These are phyloP conservation scores for Physocladia obscura DNA, from an alignment of 192 early-diverging fungal genomes.

Conservation along the genomic window DNA sequence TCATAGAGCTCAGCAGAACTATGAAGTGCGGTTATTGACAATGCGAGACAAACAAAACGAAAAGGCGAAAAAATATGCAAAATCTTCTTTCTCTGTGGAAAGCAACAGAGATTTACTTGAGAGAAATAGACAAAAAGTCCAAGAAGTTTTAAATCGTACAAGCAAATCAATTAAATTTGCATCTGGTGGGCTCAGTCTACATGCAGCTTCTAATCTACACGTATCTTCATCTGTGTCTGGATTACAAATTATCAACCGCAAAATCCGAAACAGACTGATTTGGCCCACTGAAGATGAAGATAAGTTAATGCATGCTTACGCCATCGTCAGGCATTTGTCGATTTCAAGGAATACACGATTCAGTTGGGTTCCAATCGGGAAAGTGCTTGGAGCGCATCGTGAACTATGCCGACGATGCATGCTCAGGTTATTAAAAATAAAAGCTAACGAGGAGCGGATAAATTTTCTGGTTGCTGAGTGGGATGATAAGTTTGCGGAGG, in stretches of 20 bases:
- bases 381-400: not conserved
- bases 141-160: not conserved
- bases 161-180: not conserved
- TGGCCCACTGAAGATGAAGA: constrained; percentile 36
- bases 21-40: constrained; percentile 14
- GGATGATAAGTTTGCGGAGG: constrained; percentile 17
- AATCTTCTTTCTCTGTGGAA: not conserved
- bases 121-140: constrained; percentile 8
- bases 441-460: constrained; percentile 19
- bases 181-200: too few relatives aligned
- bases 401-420: constrained; percentile 36
- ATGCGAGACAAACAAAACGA: constrained; percentile 12
- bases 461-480: constrained; percentile 33
- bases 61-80: not conserved
- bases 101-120: not conserved
- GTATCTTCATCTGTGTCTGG: too few relatives aligned
- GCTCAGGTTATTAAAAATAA: constrained; percentile 4
- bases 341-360: constrained; percentile 4
- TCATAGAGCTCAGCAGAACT: constrained; percentile 33
- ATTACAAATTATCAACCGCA: too few relatives aligned
- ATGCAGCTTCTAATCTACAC: too few relatives aligned
- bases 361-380: constrained; percentile 34
- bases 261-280: constrained; percentile 6
- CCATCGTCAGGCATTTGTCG: constrained; percentile 20
- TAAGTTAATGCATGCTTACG: constrained; percentile 35